Evolutionary conservation across 257 asterid species (phyloP).

Genomic region (Solanum paucissectum): DNA sequence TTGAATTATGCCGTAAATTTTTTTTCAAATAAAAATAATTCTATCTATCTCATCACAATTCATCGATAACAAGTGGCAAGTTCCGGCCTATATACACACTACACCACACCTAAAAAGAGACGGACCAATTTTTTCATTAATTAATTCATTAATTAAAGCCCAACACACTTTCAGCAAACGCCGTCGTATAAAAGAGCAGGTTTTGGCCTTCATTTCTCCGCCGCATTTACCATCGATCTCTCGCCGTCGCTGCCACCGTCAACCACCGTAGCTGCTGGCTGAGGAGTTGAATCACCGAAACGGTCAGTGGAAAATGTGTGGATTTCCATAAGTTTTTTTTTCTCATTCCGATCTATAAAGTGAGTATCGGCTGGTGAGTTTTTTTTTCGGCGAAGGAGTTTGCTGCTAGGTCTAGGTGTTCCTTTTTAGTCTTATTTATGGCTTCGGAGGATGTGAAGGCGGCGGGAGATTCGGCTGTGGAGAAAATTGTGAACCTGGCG

Average conservation of each 20-base stretch:
- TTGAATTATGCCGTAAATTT: too few species aligned
- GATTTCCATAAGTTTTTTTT: background rate
- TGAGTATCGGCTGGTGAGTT: background rate
- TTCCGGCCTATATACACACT: background rate
- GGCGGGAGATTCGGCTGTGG: constrained; percentile 22
- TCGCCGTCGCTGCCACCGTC: background rate
- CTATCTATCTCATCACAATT: background rate
- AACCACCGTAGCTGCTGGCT: background rate
- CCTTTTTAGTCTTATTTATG: constrained; percentile 5
- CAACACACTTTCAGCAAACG: background rate
- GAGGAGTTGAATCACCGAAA: background rate
- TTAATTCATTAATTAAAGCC: background rate
- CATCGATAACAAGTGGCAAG: background rate
- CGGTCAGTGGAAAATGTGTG: background rate
- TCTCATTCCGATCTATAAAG: background rate
- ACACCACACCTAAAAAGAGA: background rate
- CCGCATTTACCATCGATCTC: background rate
- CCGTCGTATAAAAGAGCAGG: constrained; percentile 1
- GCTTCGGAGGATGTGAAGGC: constrained; percentile 32
- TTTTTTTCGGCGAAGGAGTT: background rate
- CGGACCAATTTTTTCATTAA: background rate
- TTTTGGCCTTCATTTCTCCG: background rate
- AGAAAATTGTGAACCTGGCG: constrained; percentile 20
- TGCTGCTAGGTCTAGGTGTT: background rate
- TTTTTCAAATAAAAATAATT: background rate